Conservation (phyloP, 768 basidiomycete genomes). For the Exsudoporus frostii region DNA sequence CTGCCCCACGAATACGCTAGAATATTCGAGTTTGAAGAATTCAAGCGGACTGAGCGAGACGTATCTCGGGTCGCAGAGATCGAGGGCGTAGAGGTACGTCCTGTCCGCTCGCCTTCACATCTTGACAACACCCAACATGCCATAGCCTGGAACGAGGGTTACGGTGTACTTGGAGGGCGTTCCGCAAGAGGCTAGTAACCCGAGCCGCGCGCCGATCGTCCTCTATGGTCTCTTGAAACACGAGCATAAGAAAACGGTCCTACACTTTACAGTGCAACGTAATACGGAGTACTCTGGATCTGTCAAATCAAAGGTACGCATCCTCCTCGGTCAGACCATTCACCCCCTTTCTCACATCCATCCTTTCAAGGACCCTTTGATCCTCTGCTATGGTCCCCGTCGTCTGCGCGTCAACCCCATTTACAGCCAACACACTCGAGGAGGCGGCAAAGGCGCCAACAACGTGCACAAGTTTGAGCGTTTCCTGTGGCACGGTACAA, state of each 20-base stretch:
- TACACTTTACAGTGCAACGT: slow-evolving; percentile 90
- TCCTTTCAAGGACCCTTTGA: slow-evolving; percentile 69
- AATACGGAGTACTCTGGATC: slow-evolving; percentile 92
- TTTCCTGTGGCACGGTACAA: slow-evolving; percentile 78
- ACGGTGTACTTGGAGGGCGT: slow-evolving; percentile 74
- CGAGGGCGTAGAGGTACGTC: slow-evolving; percentile 68
- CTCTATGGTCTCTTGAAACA: slow-evolving; percentile 87
- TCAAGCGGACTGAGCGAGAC: slow-evolving; percentile 75
- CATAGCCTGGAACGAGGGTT: slow-evolving; percentile 78
- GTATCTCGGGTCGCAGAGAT: slow-evolving; percentile 65
- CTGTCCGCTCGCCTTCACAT: neutral
- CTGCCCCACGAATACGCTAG: slow-evolving; percentile 90
- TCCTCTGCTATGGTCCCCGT: slow-evolving; percentile 87
- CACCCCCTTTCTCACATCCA: neutral
- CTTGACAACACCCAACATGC: neutral
- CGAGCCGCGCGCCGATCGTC: slow-evolving; percentile 46
- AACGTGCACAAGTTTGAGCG: slow-evolving; percentile 97
- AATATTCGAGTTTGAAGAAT: slow-evolving; percentile 97
- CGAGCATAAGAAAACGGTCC: slow-evolving; percentile 91
- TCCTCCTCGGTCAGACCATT: neutral
- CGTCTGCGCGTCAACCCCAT: slow-evolving; percentile 81
- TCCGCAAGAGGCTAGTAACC: slow-evolving; percentile 53
- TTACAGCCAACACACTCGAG: slow-evolving; percentile 89
- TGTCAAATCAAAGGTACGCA: slow-evolving; percentile 84
- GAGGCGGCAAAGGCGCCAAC: slow-evolving; percentile 88